Evolutionary conservation across 495 filamentous ascomycete species (phyloP), one percentile per base, ranked within the genome.

Genomic region (Penicillium pulvis): DNA sequence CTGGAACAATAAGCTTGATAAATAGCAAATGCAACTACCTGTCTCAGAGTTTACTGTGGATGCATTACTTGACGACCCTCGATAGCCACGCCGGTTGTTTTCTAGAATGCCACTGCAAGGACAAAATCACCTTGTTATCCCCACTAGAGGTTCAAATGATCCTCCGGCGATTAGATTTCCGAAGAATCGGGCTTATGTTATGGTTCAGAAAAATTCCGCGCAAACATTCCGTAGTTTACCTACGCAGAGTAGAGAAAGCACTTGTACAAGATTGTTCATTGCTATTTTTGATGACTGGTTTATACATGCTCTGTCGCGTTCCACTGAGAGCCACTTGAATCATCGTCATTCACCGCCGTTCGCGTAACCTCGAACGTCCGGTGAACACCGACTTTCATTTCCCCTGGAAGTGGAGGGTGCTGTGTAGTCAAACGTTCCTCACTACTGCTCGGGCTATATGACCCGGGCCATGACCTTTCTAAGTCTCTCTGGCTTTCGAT

Each of bases 351-450:
- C 10, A 14, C 52, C 2, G 55, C 55, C 7, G 73, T 71, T 49
- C 70, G 72, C 33, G 66, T 74, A 33, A 76, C 69, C 56, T 76
- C 74, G 30, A 75, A 66, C 10, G 71, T 72, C 7, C 55, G 72
- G 55, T 75, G 72, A 46, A 76, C 68, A 9, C 71, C 66, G 42
- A 75, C 51, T n/a, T 66, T 67, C 43, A 73, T 66, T 17, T 62
- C 63, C 4, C 51, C 51, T 9, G 41, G 26, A 23, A 53, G 59
- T 17, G 57, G 26, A 4, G 60, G 43, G 4, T 55, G 62, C 5
- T 68, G 60, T 3, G 42, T 16, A 12, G 69, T 76, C 47, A 77
- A 51, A 11, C 64, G 60, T 53, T 77, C 72, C 57, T 77, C 72
- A 42, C 72, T 75, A 45, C 65, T 74, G 46, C 54, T 69, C 26